A percentile compares a stretch with the other conserved stretches of the same genome.
These are phyloP conservation scores for Thraustochytrium sp. DNA, from an alignment of 352 stramenopile genomes.

Conservation along the genomic window DNA sequence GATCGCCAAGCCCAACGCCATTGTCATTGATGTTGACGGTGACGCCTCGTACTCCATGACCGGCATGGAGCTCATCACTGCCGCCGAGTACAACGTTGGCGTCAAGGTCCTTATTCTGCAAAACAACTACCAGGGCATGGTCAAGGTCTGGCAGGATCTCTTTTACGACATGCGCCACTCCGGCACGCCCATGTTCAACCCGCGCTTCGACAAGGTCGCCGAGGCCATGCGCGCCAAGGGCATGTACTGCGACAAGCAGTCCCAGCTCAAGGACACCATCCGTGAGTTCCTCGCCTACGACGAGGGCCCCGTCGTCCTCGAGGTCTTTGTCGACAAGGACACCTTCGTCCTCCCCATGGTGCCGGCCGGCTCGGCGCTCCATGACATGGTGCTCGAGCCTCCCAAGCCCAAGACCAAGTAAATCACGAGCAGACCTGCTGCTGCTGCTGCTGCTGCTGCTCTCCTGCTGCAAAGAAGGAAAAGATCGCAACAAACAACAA, in stretches of 20 bases:
- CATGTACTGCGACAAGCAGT: constrained; percentile 75
- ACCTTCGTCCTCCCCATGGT: neutral
- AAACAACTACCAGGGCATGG: constrained; percentile 94
- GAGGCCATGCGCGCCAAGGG: constrained; percentile 84
- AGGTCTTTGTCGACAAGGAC: constrained; percentile 48
- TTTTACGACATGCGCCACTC: constrained; percentile 92
- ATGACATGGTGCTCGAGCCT: neutral
- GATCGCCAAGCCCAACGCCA: constrained; percentile 71
- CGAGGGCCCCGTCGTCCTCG: constrained; percentile 56
- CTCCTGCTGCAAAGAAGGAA: too few relatives aligned
- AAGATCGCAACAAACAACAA: too few relatives aligned
- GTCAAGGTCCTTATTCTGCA: constrained; percentile 93
- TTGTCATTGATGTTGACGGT: constrained; percentile 83
- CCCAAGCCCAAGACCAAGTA: too few relatives aligned
- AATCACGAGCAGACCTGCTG: too few relatives aligned
- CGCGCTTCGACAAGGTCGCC: constrained; percentile 85
- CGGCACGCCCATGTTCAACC: constrained; percentile 79
- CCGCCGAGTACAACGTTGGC: constrained; percentile 82
- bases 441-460: too few relatives aligned
- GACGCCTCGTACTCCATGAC: constrained; percentile 94
- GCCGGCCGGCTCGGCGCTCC: neutral
- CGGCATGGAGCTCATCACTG: constrained; percentile 88
- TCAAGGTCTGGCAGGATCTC: constrained; percentile 93
- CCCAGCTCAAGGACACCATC: constrained; percentile 82
- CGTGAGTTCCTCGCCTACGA: constrained; percentile 73